These are phyloP conservation scores for Deakozyma indianensis DNA, from an alignment of 805 yeast species.

Conservation along the genomic window DNA sequence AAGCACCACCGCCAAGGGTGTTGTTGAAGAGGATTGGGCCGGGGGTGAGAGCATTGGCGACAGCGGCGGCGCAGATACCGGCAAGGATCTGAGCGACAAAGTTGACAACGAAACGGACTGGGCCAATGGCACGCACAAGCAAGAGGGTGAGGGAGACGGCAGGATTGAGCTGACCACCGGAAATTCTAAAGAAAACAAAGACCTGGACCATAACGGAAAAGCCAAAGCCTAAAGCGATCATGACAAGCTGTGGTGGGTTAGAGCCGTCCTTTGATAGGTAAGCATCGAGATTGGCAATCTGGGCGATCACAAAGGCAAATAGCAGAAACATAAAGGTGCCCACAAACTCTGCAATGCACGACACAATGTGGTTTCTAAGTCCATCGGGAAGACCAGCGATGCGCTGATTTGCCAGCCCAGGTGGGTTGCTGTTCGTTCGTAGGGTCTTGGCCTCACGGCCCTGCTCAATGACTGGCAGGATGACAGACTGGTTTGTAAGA, in stretches of 20 bases:
- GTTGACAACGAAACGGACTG: constrained; percentile 54
- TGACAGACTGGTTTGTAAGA: not conserved
- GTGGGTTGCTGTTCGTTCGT: not conserved
- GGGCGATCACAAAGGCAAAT: constrained; percentile 73
- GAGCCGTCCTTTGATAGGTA: constrained; percentile 27
- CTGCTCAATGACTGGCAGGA: not conserved
- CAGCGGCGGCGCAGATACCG: constrained; percentile 66
- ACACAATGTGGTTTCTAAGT: constrained; percentile 47
- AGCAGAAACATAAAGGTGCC: constrained; percentile 79
- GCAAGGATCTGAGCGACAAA: constrained; percentile 58
- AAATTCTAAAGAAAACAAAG: constrained; percentile 53
- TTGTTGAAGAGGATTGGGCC: constrained; percentile 44
- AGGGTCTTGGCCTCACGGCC: not conserved
- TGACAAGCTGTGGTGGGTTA: constrained; percentile 39
- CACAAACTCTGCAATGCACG: constrained; percentile 65
- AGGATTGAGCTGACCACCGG: constrained; percentile 86
- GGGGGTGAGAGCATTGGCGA: constrained; percentile 8
- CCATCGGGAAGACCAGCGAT: constrained; percentile 27
- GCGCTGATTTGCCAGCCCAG: not conserved
- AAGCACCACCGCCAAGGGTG: constrained; percentile 54
- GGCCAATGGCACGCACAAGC: constrained; percentile 60
- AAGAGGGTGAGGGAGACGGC: constrained; percentile 67
- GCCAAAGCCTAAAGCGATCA: constrained; percentile 81
- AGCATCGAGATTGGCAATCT: constrained; percentile 56
- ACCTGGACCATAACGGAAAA: constrained; percentile 68